Evolutionary conservation across 192 early-diverging fungal genomes (phyloP).

Genomic region (Anaeromyces robustus): DNA sequence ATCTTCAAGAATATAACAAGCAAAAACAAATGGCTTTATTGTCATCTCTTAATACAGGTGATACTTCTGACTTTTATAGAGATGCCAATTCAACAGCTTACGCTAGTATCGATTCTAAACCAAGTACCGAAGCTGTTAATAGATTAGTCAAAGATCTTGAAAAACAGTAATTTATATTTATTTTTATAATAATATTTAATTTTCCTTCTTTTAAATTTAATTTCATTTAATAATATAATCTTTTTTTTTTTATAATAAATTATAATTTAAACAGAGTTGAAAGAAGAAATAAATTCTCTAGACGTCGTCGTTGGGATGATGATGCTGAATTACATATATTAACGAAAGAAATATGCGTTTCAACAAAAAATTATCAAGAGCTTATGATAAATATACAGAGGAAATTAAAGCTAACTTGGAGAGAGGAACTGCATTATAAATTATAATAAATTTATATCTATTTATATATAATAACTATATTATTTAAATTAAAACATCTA

Average conservation of each 20-base stretch:
- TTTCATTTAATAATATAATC: too few relatives aligned
- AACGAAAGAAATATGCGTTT: slow-evolving; percentile 90
- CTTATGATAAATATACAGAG: slow-evolving; percentile 87
- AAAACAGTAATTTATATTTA: slow-evolving; percentile 46
- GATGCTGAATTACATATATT: slow-evolving; percentile 87
- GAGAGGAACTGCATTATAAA: slow-evolving; percentile 61
- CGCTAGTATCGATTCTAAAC: slow-evolving; percentile 33
- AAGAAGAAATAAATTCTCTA: slow-evolving; percentile 43
- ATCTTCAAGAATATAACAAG: slow-evolving; percentile 56
- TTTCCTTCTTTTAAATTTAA: too few relatives aligned
- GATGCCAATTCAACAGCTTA: slow-evolving; percentile 54
- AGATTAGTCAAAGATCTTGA: slow-evolving; percentile 50
- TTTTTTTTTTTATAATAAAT: too few relatives aligned
- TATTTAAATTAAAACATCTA: too few relatives aligned
- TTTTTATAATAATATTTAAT: too few relatives aligned
- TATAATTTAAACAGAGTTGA: slow-evolving; percentile 22
- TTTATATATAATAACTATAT: too few relatives aligned
- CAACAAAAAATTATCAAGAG: slow-evolving; percentile 89
- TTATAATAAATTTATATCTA: too few relatives aligned
- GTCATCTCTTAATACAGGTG: slow-evolving; percentile 9
- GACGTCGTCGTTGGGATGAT: slow-evolving; percentile 50
- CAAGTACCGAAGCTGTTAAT: slow-evolving; percentile 47
- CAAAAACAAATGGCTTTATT: slow-evolving; percentile 31
- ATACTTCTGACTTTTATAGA: slow-evolving; percentile 33
- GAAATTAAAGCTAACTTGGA: slow-evolving; percentile 83